Percentiles rank a stretch among this genome's conserved stretches.
phyloP scores from a whole-genome alignment of 495 filamentous ascomycete genomes.

The Opeltia flavorubescens region DNA sequence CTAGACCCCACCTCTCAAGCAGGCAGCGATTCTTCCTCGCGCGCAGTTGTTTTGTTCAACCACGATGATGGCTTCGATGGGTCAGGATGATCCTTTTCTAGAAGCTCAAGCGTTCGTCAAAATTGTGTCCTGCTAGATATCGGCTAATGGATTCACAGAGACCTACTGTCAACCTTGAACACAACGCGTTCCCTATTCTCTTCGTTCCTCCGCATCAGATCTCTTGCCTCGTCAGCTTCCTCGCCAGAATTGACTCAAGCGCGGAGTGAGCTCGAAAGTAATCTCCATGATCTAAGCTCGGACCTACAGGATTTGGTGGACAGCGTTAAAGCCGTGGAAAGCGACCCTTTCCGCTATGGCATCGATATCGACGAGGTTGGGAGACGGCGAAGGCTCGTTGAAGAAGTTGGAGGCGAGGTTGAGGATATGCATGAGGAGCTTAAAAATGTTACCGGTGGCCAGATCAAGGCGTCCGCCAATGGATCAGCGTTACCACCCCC shows the following conservation, averaged over 20 bases:
- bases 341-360: conserved; percentile 79
- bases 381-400: conserved; percentile 66
- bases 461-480: conserved; percentile 15
- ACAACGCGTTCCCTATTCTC: conserved; percentile 73
- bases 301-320: conserved; percentile 84
- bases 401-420: conserved; percentile 77
- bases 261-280: conserved; percentile 64
- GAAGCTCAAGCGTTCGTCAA: conserved; percentile 68
- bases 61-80: conserved; percentile 59
- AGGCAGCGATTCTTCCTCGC: background rate
- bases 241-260: conserved; percentile 82
- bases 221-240: conserved; percentile 50
- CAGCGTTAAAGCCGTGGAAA: conserved; percentile 76
- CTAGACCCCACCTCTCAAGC: background rate
- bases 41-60: too few species aligned
- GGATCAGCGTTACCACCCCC: conserved; percentile 49
- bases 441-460: conserved; percentile 17
- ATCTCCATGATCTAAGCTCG: conserved; percentile 60
- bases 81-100: conserved; percentile 77
- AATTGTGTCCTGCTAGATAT: conserved; percentile 3
- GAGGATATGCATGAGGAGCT: conserved; percentile 82
- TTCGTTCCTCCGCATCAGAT: conserved; percentile 91
- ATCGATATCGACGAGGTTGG: conserved; percentile 72
- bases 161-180: conserved; percentile 71
- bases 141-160: conserved; percentile 33